phyloP scores from a whole-genome alignment of 306 rosid genomes.

The Acacia confusa region DNA sequence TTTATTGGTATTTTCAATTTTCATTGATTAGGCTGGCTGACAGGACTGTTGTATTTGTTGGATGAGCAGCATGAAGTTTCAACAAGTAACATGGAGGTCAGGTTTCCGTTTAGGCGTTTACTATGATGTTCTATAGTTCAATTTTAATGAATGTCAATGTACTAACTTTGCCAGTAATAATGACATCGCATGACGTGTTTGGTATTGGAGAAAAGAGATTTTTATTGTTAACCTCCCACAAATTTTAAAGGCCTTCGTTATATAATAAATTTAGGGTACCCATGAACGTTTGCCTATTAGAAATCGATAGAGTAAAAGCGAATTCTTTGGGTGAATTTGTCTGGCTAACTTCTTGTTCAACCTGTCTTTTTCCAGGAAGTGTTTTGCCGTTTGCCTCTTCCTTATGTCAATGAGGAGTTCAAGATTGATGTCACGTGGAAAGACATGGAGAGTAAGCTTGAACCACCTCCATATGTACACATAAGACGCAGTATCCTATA shows the following conservation, averaged over 20 bases:
- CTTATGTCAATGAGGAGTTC: slow-evolving; percentile 74
- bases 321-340: slow-evolving; percentile 4
- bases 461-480: slow-evolving; percentile 75
- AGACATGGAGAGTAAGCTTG: slow-evolving; percentile 66
- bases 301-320: neutral
- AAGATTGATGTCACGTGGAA: slow-evolving; percentile 77
- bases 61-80: slow-evolving; percentile 82
- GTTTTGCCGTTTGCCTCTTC: slow-evolving; percentile 74
- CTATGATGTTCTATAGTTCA: neutral
- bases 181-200: slow-evolving; percentile 14
- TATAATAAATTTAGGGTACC: slow-evolving; percentile 10
- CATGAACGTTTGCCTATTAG: slow-evolving; percentile 3
- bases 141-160: neutral
- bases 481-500: slow-evolving; percentile 87
- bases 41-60: slow-evolving; percentile 86
- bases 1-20: slow-evolving; percentile 48
- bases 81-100: slow-evolving; percentile 66
- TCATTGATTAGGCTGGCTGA: slow-evolving; percentile 92
- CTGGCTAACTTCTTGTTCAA: slow-evolving; percentile 13
- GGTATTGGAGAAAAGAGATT: slow-evolving; percentile 12
- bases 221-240: slow-evolving; percentile 9
- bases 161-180: neutral
- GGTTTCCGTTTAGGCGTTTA: slow-evolving; percentile 38
- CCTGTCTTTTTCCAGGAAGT: slow-evolving; percentile 55
- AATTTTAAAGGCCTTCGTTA: neutral